Base-by-base conservation (phyloP, 805 yeast species). In the Metschnikowia peoriensis region DNA sequence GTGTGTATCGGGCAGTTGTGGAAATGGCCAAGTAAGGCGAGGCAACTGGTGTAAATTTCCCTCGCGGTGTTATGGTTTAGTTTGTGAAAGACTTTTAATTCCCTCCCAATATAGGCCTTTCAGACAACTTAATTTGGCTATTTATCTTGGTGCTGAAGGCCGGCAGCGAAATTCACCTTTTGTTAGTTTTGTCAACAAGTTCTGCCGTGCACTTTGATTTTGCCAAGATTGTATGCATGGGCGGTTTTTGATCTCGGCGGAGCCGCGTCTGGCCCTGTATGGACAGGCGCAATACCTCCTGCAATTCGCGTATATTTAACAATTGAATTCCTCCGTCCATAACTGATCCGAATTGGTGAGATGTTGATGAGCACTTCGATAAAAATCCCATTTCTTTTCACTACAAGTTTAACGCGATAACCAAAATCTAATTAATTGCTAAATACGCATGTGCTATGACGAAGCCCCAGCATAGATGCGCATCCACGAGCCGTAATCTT, bases 221-320 rank as follows among this genome's bases (percentile, higher is more conserved):
- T 43, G 51, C 51, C 41, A 38, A 37, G 39, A 28, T 32, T 43
- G 38, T 34, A 28, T 41, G 32, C 34, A 38, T 14, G 35, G 16
- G 32, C 39, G 32, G 51, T 41, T 37, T 42, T 40, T 48, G 51
- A 48, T 48, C 51, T 42, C 43, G 38, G 43, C 51, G 38, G 34
- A 34, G 16, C 10, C 43, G 50, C 50, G 45, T 37, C 39, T 15
- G 47, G 16, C 16, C 40, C 47, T 35, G 47, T 38, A 27, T 15
- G 35, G 34, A 12, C 5, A 8, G 16, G 32, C 47, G n/a, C 15
- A 11, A 38, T 22, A 22, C 22, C 22, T 22, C 22, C 22, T 22
- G 22, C 22, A 22, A 22, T 22, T 22, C 22, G 22, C 22, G 22
- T 22, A 22, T 22, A 22, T 22, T 22, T 22, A 3, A 22, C 22